These are phyloP conservation scores for Aureobasidium vineae DNA, from an alignment of 2,329 filamentous ascomycete genomes.

Conservation along the genomic window DNA sequence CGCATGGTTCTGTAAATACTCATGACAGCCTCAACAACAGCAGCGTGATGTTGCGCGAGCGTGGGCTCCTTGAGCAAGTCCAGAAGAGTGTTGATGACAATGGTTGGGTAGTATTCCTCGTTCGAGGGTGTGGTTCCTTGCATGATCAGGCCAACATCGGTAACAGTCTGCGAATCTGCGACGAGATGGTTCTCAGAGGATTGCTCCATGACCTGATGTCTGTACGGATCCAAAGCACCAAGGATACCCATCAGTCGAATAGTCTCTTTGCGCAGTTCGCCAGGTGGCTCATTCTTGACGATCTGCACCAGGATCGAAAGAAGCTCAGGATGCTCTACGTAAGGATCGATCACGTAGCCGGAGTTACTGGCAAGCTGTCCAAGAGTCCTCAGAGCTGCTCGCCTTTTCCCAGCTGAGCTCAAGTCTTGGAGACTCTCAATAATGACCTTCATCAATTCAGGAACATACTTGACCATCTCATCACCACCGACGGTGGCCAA, in stretches of 20 bases:
- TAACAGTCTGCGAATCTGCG: slow-evolving; percentile 66
- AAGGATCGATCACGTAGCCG: slow-evolving; percentile 95
- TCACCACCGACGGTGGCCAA: slow-evolving; percentile 90
- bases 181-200: slow-evolving; percentile 76
- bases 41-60: slow-evolving; percentile 83
- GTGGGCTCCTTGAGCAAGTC: slow-evolving; percentile 90
- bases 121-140: slow-evolving; percentile 92
- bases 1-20: slow-evolving; percentile 97
- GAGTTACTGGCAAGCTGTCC: slow-evolving; percentile 94
- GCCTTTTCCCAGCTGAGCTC: slow-evolving; percentile 82
- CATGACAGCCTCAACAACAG: slow-evolving; percentile 96
- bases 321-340: slow-evolving; percentile 90
- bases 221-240: slow-evolving; percentile 92
- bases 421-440: slow-evolving; percentile 92
- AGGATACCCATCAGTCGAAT: slow-evolving; percentile 96
- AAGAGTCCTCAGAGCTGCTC: slow-evolving; percentile 84
- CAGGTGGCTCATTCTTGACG: slow-evolving; percentile 87
- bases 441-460: slow-evolving; percentile 90
- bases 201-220: slow-evolving; percentile 88
- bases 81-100: slow-evolving; percentile 93
- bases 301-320: slow-evolving; percentile 91
- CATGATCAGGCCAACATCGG: slow-evolving; percentile 98
- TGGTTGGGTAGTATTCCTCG: slow-evolving; percentile 97
- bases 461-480: slow-evolving; percentile 89
- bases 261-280: slow-evolving; percentile 82